Evolutionary conservation across 768 basidiomycete genomes (phyloP), one percentile per base, ranked within the genome.

Genomic region (Holtermannia corniformis): DNA sequence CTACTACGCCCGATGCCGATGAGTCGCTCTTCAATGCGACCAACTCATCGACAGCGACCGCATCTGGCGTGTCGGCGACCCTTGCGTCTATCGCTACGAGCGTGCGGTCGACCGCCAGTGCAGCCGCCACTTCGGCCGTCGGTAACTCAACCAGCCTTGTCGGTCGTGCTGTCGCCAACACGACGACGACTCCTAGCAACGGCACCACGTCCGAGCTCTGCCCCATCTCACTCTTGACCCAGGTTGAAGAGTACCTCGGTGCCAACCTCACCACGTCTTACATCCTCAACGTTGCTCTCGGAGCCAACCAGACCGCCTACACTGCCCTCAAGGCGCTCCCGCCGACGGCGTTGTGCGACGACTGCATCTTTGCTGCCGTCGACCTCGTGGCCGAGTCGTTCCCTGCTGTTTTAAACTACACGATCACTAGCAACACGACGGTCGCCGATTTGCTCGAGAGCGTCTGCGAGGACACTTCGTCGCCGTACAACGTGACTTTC

Each of bases 171-270:
- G 1, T 47, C 19, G 54, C 56, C 24, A 25, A 47, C 22, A 52
- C 59, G 12, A 52, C 65, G 21, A 49, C 56, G 23, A 49, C 57
- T 46, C 16, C 42, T 25, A 51, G 49, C 45, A 56, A 55, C 45
- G 48, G 57, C 10, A 61, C 65, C 26, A 63, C 61, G 63, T 63
- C 63, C 42, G 68, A 66, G 19, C 66, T 67, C 60, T 72, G 71
- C 56, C 58, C 60, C 32, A 62, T 59, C 50, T 62, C 67, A 2
- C 40, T 67, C 27, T 52, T 68, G 25, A 64, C 60, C 44, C 50
- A 68, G 14, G 41, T 69, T n/a, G 56, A 64, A 20, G 46, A 56
- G 7, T 64, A 64, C 58, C 54, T 68, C 48, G 68, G 64, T 32
- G 60, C 57, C 44, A 61, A 62, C 52, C 51, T 72, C 13, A 67